phyloP scores from a whole-genome alignment of 768 basidiomycete genomes.

The Xerocomellus intermedius region DNA sequence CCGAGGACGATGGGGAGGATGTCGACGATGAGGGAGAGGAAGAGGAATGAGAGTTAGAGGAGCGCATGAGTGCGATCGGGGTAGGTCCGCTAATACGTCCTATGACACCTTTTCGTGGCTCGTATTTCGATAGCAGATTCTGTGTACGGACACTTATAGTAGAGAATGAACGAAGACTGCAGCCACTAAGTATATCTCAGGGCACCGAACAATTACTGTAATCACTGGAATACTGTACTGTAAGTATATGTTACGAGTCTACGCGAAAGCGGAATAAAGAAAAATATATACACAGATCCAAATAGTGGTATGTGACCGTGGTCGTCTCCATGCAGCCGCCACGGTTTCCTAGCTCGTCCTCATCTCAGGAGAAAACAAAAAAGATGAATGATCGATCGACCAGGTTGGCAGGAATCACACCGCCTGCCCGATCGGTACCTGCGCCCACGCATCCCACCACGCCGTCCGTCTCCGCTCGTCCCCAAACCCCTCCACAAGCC shows the following conservation, averaged over 20 bases:
- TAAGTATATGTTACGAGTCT: neutral
- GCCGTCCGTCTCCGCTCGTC: constrained; percentile 35
- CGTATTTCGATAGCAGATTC: neutral
- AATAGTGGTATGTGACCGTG: neutral
- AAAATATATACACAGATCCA: neutral
- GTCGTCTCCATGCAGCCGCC: neutral
- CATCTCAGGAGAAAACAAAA: neutral
- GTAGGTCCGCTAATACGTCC: neutral
- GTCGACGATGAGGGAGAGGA: constrained; percentile 46
- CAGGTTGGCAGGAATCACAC: constrained; percentile 17
- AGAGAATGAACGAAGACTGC: neutral
- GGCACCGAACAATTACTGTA: too few relatives aligned
- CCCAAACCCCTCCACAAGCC: constrained; percentile 47
- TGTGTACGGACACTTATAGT: neutral
- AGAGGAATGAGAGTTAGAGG: neutral
- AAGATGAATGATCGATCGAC: neutral
- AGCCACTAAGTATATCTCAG: too few relatives aligned
- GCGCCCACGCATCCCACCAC: constrained; percentile 43
- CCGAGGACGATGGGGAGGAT: constrained; percentile 86
- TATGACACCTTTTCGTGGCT: neutral
- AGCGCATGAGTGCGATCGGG: too few relatives aligned
- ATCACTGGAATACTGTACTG: too few relatives aligned
- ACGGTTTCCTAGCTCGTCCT: neutral
- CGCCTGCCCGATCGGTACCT: constrained; percentile 34
- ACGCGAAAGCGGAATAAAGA: neutral